A percentile compares a stretch with the other conserved stretches of the same genome.
Evolutionary conservation across 768 basidiomycete species (phyloP).

Genomic region (Lactarius tabidus): DNA sequence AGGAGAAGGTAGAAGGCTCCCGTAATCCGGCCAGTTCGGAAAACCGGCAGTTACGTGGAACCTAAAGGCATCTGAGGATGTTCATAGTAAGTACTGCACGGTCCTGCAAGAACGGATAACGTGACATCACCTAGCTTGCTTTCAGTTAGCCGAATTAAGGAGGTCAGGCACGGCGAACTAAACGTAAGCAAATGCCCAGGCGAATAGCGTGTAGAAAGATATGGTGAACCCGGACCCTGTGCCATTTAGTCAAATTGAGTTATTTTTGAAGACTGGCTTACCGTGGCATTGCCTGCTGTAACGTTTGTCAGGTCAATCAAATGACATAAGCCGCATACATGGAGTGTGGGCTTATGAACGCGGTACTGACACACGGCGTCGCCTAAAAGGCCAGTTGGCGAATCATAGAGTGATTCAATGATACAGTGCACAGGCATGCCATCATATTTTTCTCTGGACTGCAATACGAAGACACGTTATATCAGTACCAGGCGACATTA

Average conservation of each 20-base stretch:
- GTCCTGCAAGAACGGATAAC: too few species aligned
- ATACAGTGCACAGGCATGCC: not conserved
- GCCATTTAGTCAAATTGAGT: not conserved
- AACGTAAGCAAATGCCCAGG: not conserved
- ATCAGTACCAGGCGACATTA: not conserved
- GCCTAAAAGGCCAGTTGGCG: not conserved
- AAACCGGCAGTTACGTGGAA: not conserved
- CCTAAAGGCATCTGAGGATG: too few species aligned
- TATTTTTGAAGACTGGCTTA: not conserved
- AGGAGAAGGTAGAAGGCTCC: not conserved
- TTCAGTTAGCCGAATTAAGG: not conserved
- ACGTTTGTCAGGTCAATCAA: not conserved
- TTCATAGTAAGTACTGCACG: too few species aligned
- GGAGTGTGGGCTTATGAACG: not conserved
- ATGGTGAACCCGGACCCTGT: not conserved
- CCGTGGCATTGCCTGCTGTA: not conserved
- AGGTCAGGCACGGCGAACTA: not conserved
- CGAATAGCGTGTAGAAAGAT: not conserved
- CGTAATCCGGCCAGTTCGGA: not conserved
- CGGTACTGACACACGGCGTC: not conserved
- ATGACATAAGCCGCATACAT: not conserved
- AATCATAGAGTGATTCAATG: not conserved
- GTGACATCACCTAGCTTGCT: too few species aligned
- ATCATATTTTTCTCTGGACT: not conserved
- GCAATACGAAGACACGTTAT: not conserved